These are phyloP conservation scores for Knufia fluminis DNA, from an alignment of 2,329 filamentous ascomycete species.

Conservation along the genomic window DNA sequence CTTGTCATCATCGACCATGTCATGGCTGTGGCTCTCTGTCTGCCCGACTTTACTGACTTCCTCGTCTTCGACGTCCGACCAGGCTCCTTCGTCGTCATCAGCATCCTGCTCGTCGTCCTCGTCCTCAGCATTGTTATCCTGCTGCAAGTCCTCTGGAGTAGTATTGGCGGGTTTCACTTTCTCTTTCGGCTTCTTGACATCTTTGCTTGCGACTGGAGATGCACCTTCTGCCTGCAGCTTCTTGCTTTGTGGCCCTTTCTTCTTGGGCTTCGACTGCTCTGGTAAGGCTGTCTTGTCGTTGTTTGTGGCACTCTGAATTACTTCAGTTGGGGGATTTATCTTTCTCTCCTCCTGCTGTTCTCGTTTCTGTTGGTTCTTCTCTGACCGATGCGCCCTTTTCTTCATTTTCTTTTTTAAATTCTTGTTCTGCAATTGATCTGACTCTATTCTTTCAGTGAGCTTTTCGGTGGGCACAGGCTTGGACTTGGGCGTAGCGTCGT, in stretches of 20 bases:
- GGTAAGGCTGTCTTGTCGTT: slow-evolving; percentile 24
- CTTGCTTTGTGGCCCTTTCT: slow-evolving; percentile 27
- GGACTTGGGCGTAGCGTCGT: slow-evolving; percentile 23
- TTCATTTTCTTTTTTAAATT: slow-evolving; percentile 23
- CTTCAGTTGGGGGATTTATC: slow-evolving; percentile 38
- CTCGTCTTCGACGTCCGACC: slow-evolving; percentile 32
- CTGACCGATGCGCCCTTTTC: slow-evolving; percentile 19
- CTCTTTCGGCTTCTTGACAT: slow-evolving; percentile 18
- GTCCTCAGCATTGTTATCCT: neutral
- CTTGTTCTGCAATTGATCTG: slow-evolving; percentile 49
- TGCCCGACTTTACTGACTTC: slow-evolving; percentile 11
- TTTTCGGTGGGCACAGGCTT: slow-evolving; percentile 30
- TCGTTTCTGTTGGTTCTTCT: slow-evolving; percentile 23
- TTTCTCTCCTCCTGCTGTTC: slow-evolving; percentile 32
- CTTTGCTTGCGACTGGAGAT: slow-evolving; percentile 9
- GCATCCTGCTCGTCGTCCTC: slow-evolving; percentile 22
- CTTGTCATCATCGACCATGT: slow-evolving; percentile 12
- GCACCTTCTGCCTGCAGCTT: slow-evolving; percentile 15
- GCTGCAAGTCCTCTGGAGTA: too few relatives aligned
- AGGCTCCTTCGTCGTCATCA: slow-evolving; percentile 25
- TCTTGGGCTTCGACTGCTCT: slow-evolving; percentile 26
- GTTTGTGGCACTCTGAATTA: slow-evolving; percentile 33
- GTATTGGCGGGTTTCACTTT: too few relatives aligned
- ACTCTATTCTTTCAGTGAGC: slow-evolving; percentile 55
- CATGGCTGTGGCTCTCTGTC: slow-evolving; percentile 4